phyloP scores from a whole-genome alignment of 306 rosid species.

The Mucuna pruriens region DNA sequence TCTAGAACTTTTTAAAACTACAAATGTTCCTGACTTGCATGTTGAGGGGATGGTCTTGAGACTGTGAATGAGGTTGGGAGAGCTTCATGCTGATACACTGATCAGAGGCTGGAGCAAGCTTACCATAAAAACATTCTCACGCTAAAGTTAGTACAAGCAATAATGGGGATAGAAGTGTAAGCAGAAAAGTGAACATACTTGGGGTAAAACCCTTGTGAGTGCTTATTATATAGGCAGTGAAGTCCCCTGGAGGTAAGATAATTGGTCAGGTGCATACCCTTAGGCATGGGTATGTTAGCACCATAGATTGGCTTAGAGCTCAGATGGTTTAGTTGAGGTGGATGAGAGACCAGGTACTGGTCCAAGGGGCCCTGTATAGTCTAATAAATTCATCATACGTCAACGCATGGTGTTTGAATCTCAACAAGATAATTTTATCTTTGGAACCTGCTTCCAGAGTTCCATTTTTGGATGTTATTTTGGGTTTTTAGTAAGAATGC shows the following conservation, averaged over 20 bases:
- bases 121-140: not conserved
- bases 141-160: not conserved
- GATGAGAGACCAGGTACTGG: not conserved
- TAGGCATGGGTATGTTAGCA: not conserved
- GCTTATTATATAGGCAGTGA: not conserved
- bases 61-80: not conserved
- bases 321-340: not conserved
- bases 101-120: not conserved
- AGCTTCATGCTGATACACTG: not conserved
- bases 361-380: not conserved
- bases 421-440: not conserved
- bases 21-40: not conserved
- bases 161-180: not conserved
- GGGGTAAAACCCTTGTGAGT: not conserved
- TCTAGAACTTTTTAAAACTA: not conserved
- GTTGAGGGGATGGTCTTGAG: not conserved
- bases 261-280: not conserved
- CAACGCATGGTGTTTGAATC: not conserved
- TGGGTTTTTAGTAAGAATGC: not conserved
- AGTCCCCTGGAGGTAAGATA: not conserved
- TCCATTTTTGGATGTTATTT: slow-evolving; percentile 7
- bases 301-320: not conserved
- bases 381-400: not conserved
- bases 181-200: not conserved
- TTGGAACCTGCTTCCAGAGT: not conserved